These are phyloP conservation scores for Primulina eburnea DNA, from an alignment of 257 asterid genomes.

Conservation along the genomic window DNA sequence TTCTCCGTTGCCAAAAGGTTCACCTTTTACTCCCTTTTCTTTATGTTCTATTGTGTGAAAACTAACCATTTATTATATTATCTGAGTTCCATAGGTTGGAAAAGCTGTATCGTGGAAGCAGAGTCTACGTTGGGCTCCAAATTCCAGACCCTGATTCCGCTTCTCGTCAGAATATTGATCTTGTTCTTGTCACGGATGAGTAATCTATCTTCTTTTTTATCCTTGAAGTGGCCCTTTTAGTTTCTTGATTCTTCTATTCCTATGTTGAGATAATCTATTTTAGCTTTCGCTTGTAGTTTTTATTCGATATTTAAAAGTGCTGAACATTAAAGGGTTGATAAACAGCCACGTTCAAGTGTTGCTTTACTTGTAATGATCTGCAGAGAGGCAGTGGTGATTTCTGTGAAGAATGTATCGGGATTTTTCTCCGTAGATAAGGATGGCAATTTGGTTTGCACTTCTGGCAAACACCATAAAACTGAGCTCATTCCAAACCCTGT, in stretches of 20 bases:
- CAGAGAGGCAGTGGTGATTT: constrained; percentile 73
- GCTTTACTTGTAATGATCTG: background rate
- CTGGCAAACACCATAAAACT: constrained; percentile 43
- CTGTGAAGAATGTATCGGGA: constrained; percentile 64
- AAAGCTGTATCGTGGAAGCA: constrained; percentile 61
- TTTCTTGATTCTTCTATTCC: background rate
- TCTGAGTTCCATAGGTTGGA: constrained; percentile 43
- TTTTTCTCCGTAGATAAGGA: constrained; percentile 60
- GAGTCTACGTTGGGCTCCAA: constrained; percentile 63
- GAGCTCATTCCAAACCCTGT: constrained; percentile 64
- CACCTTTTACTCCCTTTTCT: constrained; percentile 8
- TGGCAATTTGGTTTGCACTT: constrained; percentile 72
- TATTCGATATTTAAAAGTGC: background rate
- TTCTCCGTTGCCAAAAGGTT: constrained; percentile 36
- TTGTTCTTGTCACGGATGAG: constrained; percentile 64
- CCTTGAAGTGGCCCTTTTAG: background rate
- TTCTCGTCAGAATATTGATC: constrained; percentile 64
- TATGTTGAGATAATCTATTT: background rate
- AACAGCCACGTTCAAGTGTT: constrained; percentile 12
- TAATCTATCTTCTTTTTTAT: constrained; percentile 17
- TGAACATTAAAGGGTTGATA: background rate
- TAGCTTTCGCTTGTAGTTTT: background rate
- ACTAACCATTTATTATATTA: background rate
- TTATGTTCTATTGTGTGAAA: background rate
- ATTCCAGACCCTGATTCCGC: constrained; percentile 81